Evolutionary conservation across 140 eudicot species (phyloP).

Genomic region (Bidens hawaiensis): DNA sequence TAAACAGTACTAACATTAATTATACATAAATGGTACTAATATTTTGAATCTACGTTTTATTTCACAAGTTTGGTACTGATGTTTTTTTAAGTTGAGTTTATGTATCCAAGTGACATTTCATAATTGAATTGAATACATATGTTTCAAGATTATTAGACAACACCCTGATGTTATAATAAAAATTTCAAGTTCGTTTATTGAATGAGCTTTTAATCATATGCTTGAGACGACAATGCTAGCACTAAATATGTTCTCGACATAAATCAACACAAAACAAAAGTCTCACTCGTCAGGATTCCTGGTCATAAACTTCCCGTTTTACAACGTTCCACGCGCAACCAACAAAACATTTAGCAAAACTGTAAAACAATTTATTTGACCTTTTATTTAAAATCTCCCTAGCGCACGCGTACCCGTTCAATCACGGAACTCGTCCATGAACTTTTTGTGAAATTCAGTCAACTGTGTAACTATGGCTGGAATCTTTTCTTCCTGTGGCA

Average conservation of each 20-base stretch:
- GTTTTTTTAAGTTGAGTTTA: too few relatives aligned
- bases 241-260: constrained; percentile 2
- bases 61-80: too few relatives aligned
- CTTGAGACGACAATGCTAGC: not conserved
- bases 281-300: not conserved
- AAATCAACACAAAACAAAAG: constrained; percentile 1
- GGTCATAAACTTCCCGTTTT: not conserved
- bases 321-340: not conserved
- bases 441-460: constrained; percentile 66
- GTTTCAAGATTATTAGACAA: too few relatives aligned
- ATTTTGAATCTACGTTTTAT: too few relatives aligned
- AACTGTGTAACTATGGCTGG: constrained; percentile 72
- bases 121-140: too few relatives aligned
- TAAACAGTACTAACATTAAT: too few relatives aligned
- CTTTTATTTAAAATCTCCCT: constrained; percentile 8
- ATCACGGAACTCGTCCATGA: constrained; percentile 87
- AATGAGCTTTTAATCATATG: too few relatives aligned
- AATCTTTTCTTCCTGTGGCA: constrained; percentile 95
- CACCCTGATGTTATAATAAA: too few relatives aligned
- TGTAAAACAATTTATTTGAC: not conserved
- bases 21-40: too few relatives aligned
- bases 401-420: constrained; percentile 1
- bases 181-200: too few relatives aligned
- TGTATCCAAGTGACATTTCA: too few relatives aligned
- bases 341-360: constrained; percentile 15